Evolutionary conservation across 495 filamentous ascomycete genomes (phyloP).

Genomic region (Lasiosphaeris hirsuta): DNA sequence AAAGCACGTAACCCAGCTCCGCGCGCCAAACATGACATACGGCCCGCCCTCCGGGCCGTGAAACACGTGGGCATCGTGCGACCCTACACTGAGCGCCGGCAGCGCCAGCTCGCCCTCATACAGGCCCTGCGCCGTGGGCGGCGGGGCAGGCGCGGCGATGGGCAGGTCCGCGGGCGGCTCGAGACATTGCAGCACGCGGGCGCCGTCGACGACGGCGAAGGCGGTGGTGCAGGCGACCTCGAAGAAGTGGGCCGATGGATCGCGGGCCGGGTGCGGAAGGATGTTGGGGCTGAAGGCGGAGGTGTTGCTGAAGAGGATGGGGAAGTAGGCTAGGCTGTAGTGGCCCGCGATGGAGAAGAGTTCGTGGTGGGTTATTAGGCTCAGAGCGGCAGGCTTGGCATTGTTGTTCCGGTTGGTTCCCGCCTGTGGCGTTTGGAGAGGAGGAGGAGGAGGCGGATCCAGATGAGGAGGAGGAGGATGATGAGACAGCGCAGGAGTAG

Average conservation of each 20-base stretch:
- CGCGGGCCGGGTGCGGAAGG: constrained; percentile 45
- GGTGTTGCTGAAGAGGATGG: constrained; percentile 38
- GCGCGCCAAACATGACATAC: constrained; percentile 48
- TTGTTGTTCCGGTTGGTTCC: not conserved
- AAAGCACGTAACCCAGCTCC: constrained; percentile 49
- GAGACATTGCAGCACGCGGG: constrained; percentile 34
- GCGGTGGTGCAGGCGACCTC: constrained; percentile 47
- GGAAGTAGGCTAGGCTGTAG: constrained; percentile 41
- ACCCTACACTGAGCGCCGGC: constrained; percentile 39
- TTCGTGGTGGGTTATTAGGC: constrained; percentile 26
- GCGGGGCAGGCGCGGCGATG: constrained; percentile 36
- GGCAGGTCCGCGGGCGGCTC: constrained; percentile 36
- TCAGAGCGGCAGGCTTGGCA: not conserved
- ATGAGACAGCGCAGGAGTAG: not conserved
- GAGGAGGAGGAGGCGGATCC: too few relatives aligned
- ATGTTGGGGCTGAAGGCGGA: constrained; percentile 51
- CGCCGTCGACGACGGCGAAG: constrained; percentile 32
- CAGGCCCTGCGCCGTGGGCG: not conserved
- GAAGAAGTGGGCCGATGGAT: constrained; percentile 23
- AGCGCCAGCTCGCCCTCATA: constrained; percentile 39
- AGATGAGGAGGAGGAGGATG: not conserved
- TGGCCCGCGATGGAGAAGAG: constrained; percentile 43
- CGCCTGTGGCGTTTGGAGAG: not conserved
- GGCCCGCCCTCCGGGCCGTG: constrained; percentile 47
- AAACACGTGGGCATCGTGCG: constrained; percentile 53